A percentile compares a stretch with the other conserved stretches of the same genome.
These are phyloP conservation scores for Talaromyces islandicus DNA, from an alignment of 2,329 filamentous ascomycete species.

Conservation along the genomic window DNA sequence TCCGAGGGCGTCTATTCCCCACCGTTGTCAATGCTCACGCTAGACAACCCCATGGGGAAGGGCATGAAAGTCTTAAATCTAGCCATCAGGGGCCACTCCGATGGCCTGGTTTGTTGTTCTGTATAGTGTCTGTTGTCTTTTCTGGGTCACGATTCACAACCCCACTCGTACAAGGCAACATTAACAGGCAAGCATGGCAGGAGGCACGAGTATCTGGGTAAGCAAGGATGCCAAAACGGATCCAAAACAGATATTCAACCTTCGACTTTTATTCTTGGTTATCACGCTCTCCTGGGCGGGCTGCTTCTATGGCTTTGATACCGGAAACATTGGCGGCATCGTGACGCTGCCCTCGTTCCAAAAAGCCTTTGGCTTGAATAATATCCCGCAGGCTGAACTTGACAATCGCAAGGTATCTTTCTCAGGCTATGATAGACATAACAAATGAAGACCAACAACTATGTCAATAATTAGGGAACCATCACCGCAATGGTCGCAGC, in stretches of 20 bases:
- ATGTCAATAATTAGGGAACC: constrained; percentile 10
- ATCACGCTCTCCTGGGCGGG: constrained; percentile 32
- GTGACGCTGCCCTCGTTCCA: constrained; percentile 32
- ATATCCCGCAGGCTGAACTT: constrained; percentile 20
- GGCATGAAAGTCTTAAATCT: background rate
- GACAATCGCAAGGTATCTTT: constrained; percentile 19
- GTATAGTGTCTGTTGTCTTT: background rate
- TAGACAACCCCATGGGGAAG: background rate
- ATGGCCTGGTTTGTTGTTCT: background rate
- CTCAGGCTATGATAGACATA: background rate
- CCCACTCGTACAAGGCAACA: background rate
- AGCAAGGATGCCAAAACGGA: constrained; percentile 32
- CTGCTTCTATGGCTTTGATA: constrained; percentile 36
- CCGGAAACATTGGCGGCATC: constrained; percentile 36
- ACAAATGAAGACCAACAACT: background rate
- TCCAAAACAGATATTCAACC: constrained; percentile 34
- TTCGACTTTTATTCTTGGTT: constrained; percentile 26
- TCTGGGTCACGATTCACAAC: background rate
- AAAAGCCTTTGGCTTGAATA: constrained; percentile 29
- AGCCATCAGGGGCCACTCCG: background rate
- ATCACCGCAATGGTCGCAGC: constrained; percentile 24
- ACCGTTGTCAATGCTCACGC: background rate
- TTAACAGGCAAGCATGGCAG: constrained; percentile 23
- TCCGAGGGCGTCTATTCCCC: background rate
- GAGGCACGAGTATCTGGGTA: constrained; percentile 34